Base-by-base conservation (phyloP, 2,329 filamentous ascomycete species). In the Trichoderma sp. region DNA sequence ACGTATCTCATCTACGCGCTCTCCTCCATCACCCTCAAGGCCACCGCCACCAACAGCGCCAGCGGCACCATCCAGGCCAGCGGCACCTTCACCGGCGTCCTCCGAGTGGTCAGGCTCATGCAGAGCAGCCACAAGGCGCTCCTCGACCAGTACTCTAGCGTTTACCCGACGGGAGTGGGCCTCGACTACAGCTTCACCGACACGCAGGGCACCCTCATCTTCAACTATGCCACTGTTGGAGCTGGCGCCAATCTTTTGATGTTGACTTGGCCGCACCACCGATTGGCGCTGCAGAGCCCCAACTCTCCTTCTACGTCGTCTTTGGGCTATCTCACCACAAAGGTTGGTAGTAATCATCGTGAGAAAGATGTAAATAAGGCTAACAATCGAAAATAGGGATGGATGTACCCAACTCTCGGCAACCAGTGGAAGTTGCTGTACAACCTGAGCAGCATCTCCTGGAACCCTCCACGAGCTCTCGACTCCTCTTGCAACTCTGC, bases 221-320 rank as follows among this genome's bases (percentile, higher is more conserved):
- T 75, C 72, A 72, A 69, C 68, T 75, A 71, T 69, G 56, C 55
- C 55, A 75, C 73, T 10, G 69, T 70, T 7, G 73, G 73, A 11
- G 69, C 70, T 57, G 72, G 62, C 11, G 68, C 58, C 65, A 43
- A 73, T 14, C 71, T 75, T 5, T 70, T 75, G 29, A 69, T 75
- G 73, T 59, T 75, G 47, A 75, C 73, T 24, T 75, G 71, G 71
- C 73, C 73, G 7, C 73, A 75, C 65, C 73, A 75, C 69, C 71
- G 73, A n/a, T 24, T 71, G 52, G 56, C 66, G 21, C 59, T 75
- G 69, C 72, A 74, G 64, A 69, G 55, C 35, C 62, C 73, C 60
- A 73, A 73, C 65, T 70, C 59, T 33, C 73, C 73, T 16, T 24
- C 71, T 2, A 73, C 71, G 3, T 67, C 68, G 14, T 63, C 73